Conservation (phyloP, 2,329 filamentous ascomycete genomes). For the Zasmidium citrigriseum region DNA sequence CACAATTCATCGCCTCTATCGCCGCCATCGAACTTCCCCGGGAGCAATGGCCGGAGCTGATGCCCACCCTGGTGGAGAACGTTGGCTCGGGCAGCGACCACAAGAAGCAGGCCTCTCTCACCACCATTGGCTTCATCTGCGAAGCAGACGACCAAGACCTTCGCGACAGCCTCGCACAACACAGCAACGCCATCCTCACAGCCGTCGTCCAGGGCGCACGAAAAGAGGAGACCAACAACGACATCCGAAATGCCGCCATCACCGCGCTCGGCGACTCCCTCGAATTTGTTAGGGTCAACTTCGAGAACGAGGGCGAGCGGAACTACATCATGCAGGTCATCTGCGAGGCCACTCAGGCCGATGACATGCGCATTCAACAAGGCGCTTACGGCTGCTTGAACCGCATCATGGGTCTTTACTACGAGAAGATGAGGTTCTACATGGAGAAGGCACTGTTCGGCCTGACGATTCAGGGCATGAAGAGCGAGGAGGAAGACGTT, state of each 20-base stretch:
- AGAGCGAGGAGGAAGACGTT: conserved; percentile 95
- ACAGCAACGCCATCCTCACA: conserved; percentile 97
- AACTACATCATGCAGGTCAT: conserved; percentile 99
- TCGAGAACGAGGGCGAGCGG: conserved; percentile 97
- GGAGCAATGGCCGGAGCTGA: conserved; percentile 89
- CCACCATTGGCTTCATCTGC: conserved; percentile 97
- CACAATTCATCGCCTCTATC: conserved; percentile 93
- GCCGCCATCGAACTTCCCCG: conserved; percentile 92
- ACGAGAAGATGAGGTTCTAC: conserved; percentile 99
- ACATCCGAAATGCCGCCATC: conserved; percentile 91
- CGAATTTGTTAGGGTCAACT: conserved; percentile 97
- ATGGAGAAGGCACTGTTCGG: conserved; percentile 99
- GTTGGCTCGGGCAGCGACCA: conserved; percentile 83
- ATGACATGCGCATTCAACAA: conserved; percentile 88
- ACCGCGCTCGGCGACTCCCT: conserved; percentile 93
- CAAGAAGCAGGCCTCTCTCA: conserved; percentile 91
- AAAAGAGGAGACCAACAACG: conserved; percentile 89
- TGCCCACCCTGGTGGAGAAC: conserved; percentile 86
- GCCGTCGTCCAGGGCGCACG: conserved; percentile 96
- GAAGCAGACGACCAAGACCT: conserved; percentile 90
- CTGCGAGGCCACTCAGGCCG: conserved; percentile 95
- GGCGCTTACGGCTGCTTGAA: conserved; percentile 96
- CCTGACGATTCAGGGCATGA: conserved; percentile 97
- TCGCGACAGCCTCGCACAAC: conserved; percentile 73
- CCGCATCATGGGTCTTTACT: conserved; percentile 98